phyloP scores from a whole-genome alignment of 805 yeast species.

The Metschnikowia kofuensis region DNA sequence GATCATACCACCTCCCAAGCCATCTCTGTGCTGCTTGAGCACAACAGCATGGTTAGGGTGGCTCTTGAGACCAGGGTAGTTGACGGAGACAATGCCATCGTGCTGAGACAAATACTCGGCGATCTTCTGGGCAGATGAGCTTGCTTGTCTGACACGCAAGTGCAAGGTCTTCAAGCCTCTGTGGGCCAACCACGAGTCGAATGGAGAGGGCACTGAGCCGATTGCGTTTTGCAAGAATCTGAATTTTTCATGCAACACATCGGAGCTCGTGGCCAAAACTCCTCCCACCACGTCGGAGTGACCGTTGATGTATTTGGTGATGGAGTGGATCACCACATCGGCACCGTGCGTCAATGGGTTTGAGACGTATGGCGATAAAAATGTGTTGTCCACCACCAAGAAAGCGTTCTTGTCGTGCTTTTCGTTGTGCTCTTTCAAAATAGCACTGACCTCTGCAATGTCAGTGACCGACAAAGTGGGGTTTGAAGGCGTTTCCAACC shows the following conservation, averaged over 20 bases:
- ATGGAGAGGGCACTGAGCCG: conserved; percentile 88
- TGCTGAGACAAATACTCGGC: conserved; percentile 58
- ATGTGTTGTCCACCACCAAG: conserved; percentile 84
- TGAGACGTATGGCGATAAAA: conserved; percentile 81
- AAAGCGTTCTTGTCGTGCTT: conserved; percentile 50
- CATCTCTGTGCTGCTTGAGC: conserved; percentile 72
- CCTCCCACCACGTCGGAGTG: conserved; percentile 92
- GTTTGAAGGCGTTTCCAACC: conserved; percentile 89
- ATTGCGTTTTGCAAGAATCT: conserved; percentile 82
- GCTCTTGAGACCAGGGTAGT: conserved; percentile 78
- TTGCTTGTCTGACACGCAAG: conserved; percentile 70
- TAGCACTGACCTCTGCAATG: conserved; percentile 56
- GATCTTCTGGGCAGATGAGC: conserved; percentile 61
- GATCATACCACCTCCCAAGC: conserved; percentile 89
- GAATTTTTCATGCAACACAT: conserved; percentile 56
- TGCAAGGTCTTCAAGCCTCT: conserved; percentile 87
- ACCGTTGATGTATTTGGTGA: conserved; percentile 87
- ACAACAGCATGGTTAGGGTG: conserved; percentile 66
- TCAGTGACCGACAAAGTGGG: conserved; percentile 82
- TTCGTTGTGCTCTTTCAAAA: conserved; percentile 45
- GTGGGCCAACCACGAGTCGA: conserved; percentile 91
- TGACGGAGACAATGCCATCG: conserved; percentile 59
- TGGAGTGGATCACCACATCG: conserved; percentile 84
- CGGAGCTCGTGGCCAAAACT: conserved; percentile 67
- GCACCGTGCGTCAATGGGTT: conserved; percentile 84